These are phyloP conservation scores for Ascochyta clinopodiicola DNA, from an alignment of 2,329 filamentous ascomycete species.

Conservation along the genomic window DNA sequence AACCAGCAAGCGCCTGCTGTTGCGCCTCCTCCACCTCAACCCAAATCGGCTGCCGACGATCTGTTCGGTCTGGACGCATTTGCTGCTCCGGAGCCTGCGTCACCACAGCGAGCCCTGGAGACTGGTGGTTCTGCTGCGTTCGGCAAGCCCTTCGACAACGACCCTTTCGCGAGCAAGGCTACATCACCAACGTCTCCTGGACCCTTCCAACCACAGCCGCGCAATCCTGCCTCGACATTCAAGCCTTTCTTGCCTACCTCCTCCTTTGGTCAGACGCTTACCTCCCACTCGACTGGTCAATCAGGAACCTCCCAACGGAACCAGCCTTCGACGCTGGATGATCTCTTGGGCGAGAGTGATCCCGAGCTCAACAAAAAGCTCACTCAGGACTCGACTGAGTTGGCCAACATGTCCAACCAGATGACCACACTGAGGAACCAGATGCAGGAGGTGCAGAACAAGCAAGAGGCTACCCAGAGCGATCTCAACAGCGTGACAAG, in stretches of 20 bases:
- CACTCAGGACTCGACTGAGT: slow-evolving; percentile 85
- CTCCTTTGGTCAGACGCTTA: slow-evolving; percentile 84
- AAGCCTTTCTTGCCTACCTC: slow-evolving; percentile 94
- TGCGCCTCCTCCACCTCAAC: slow-evolving; percentile 45
- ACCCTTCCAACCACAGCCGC: slow-evolving; percentile 55
- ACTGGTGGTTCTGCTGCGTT: slow-evolving; percentile 72
- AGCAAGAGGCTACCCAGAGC: slow-evolving; percentile 78
- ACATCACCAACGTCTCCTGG: slow-evolving; percentile 61
- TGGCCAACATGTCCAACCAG: slow-evolving; percentile 96
- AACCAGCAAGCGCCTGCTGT: slow-evolving; percentile 57
- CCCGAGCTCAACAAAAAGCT: slow-evolving; percentile 87
- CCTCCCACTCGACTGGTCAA: slow-evolving; percentile 76
- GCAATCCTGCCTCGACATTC: slow-evolving; percentile 64
- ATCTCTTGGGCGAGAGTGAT: slow-evolving; percentile 83
- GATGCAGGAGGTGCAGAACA: slow-evolving; percentile 89
- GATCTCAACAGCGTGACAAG: slow-evolving; percentile 80
- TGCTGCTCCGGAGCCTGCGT: slow-evolving; percentile 55
- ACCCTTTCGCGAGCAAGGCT: slow-evolving; percentile 67
- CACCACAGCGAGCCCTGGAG: slow-evolving; percentile 68
- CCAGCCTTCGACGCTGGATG: slow-evolving; percentile 68
- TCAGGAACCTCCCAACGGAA: slow-evolving; percentile 52
- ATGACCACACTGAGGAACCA: slow-evolving; percentile 89
- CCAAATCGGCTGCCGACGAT: slow-evolving; percentile 89
- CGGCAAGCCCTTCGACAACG: slow-evolving; percentile 56
- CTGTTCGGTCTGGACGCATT: slow-evolving; percentile 89